Percentiles rank a stretch among this genome's conserved stretches.
Conservation (phyloP, 1,284 basidiomycete species). For the Leccinum solheimii region DNA sequence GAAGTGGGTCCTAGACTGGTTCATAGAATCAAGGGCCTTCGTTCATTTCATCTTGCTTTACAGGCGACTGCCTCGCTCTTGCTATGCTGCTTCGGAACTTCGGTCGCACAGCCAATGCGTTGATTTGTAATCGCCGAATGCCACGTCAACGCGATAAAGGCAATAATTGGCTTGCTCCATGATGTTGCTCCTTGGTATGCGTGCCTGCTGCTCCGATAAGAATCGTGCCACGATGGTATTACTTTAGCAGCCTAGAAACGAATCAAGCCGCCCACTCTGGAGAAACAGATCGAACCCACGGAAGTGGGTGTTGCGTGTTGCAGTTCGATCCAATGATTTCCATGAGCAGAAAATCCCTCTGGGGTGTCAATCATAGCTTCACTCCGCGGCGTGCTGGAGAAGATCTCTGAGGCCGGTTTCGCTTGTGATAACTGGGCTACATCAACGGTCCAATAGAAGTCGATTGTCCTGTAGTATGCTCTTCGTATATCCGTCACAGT, state of each 20-base stretch:
- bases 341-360: slow-evolving; percentile 6
- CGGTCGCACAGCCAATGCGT: slow-evolving; percentile 1
- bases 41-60: slow-evolving; percentile 1
- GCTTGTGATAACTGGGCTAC: neutral
- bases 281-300: slow-evolving; percentile 4
- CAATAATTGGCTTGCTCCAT: neutral
- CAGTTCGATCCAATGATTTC: slow-evolving; percentile 9
- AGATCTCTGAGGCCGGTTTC: neutral
- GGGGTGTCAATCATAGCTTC: neutral
- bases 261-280: slow-evolving; percentile 7
- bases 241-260: neutral
- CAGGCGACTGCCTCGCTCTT: neutral
- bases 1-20: neutral
- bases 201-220: neutral
- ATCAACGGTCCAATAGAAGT: neutral
- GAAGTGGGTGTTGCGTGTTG: neutral
- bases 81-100: slow-evolving; percentile 1
- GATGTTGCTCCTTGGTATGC: slow-evolving; percentile 12
- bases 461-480: neutral
- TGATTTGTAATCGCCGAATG: neutral
- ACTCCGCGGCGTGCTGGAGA: neutral
- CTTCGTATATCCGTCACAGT: neutral
- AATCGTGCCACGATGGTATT: neutral
- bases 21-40: neutral
- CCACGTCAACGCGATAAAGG: neutral